Percentiles rank a stretch among this genome's conserved stretches.
phyloP scores from a whole-genome alignment of 441 rosid species.

The Monsonia emarginata region DNA sequence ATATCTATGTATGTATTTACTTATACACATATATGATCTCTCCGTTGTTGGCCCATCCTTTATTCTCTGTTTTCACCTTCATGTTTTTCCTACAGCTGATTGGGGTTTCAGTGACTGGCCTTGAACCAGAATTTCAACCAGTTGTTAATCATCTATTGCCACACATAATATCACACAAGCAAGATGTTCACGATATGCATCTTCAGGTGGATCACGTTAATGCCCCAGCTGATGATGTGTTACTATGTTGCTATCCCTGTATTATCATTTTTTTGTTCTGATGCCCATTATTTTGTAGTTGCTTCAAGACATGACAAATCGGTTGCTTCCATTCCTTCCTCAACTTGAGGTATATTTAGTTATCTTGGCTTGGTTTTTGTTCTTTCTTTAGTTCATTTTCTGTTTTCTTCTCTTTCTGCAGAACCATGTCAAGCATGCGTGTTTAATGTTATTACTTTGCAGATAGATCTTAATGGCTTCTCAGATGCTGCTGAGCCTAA shows the following conservation, averaged over 20 bases:
- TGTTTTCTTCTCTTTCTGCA: conserved; percentile 8
- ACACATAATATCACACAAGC: conserved; percentile 55
- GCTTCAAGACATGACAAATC: conserved; percentile 68
- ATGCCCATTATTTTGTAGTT: conserved; percentile 46
- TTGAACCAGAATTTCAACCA: conserved; percentile 85
- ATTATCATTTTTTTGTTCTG: conserved; percentile 25
- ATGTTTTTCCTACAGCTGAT: conserved; percentile 44
- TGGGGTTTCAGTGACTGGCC: conserved; percentile 62
- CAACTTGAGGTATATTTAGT: conserved; percentile 63
- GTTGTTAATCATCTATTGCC: conserved; percentile 73
- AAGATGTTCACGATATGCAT: conserved; percentile 63
- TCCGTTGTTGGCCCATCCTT: no score
- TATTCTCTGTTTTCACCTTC: conserved; percentile 15
- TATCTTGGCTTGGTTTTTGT: conserved; percentile 13
- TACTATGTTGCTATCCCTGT: conserved; percentile 10
- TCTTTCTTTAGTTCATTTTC: conserved; percentile 6
- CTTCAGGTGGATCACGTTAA: conserved; percentile 52
- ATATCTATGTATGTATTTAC: not conserved
- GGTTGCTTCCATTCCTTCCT: conserved; percentile 64
- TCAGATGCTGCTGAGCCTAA: conserved; percentile 49
- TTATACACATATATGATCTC: not conserved
- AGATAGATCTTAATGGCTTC: conserved; percentile 56
- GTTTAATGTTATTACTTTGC: conserved; percentile 17
- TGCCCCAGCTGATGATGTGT: conserved; percentile 8
- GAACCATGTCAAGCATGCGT: not conserved